phyloP scores from a whole-genome alignment of 2,329 filamentous ascomycete species.

The Cadophora luteo-olivacea region DNA sequence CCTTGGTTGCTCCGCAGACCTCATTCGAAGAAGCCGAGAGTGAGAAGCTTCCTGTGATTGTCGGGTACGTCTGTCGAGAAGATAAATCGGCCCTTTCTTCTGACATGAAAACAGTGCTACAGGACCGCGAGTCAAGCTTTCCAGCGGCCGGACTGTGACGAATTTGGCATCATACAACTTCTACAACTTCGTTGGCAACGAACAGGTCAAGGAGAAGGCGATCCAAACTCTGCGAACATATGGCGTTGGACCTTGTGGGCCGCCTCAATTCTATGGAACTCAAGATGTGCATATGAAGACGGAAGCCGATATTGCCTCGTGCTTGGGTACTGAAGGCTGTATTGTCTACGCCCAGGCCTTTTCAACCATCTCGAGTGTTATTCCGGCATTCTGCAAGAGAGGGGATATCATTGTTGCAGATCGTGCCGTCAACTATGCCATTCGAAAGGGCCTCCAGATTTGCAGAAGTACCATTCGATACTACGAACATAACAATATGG shows the following conservation, averaged over 20 bases:
- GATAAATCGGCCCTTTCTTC: neutral
- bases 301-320: slow-evolving; percentile 90
- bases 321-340: slow-evolving; percentile 84
- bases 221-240: slow-evolving; percentile 94
- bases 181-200: slow-evolving; percentile 95
- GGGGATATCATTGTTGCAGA: slow-evolving; percentile 98
- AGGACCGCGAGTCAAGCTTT: slow-evolving; percentile 87
- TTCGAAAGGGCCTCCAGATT: slow-evolving; percentile 93
- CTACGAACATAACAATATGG: slow-evolving; percentile 97
- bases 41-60: slow-evolving; percentile 85
- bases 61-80: slow-evolving; percentile 66
- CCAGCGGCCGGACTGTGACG: slow-evolving; percentile 86
- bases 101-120: slow-evolving; percentile 66
- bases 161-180: slow-evolving; percentile 97
- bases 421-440: slow-evolving; percentile 89
- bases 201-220: slow-evolving; percentile 91
- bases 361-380: slow-evolving; percentile 95
- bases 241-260: slow-evolving; percentile 94
- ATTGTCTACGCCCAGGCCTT: slow-evolving; percentile 98
- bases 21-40: slow-evolving; percentile 79
- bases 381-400: slow-evolving; percentile 95
- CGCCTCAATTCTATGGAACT: slow-evolving; percentile 96
- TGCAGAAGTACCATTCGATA: slow-evolving; percentile 89
- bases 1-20: slow-evolving; percentile 78
- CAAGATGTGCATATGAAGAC: slow-evolving; percentile 98